phyloP scores from a whole-genome alignment of 495 filamentous ascomycete species.

The Hypoxylon fragiforme region DNA sequence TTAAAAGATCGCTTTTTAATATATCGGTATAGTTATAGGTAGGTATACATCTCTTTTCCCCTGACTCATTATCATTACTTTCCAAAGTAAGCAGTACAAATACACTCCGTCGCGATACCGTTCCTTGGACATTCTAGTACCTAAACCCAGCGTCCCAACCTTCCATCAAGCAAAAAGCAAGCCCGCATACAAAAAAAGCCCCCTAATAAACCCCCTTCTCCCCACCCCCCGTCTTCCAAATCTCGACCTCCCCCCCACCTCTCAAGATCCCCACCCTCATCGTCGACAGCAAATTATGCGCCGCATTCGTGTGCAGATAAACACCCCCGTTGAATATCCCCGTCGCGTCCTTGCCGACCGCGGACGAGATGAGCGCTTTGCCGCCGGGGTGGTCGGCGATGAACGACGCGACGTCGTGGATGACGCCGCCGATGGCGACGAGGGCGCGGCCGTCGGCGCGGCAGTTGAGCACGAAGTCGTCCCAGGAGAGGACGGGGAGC shows the following conservation, averaged over 20 bases:
- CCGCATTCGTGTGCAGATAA: conserved; percentile 96
- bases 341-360: conserved; percentile 95
- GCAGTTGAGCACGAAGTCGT: conserved; percentile 86
- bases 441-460: conserved; percentile 80
- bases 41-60: no score
- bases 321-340: conserved; percentile 99
- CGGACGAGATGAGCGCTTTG: conserved; percentile 89
- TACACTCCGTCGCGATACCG: no score
- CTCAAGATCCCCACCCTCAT: conserved; percentile 97
- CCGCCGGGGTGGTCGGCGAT: conserved; percentile 97
- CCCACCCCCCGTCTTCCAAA: conserved; percentile 93
- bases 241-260: conserved; percentile 95
- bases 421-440: conserved; percentile 87
- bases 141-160: no score
- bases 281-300: conserved; percentile 94
- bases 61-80: no score
- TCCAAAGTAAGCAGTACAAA: no score
- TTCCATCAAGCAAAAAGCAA: background rate
- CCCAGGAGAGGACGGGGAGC: conserved; percentile 94
- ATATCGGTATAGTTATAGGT: no score
- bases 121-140: no score
- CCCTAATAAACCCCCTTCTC: conserved; percentile 82
- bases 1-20: no score
- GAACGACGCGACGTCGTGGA: conserved; percentile 93
- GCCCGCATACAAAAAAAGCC: no score